Base-by-base conservation (phyloP, 768 basidiomycete genomes). In the Boletus sensibilis region DNA sequence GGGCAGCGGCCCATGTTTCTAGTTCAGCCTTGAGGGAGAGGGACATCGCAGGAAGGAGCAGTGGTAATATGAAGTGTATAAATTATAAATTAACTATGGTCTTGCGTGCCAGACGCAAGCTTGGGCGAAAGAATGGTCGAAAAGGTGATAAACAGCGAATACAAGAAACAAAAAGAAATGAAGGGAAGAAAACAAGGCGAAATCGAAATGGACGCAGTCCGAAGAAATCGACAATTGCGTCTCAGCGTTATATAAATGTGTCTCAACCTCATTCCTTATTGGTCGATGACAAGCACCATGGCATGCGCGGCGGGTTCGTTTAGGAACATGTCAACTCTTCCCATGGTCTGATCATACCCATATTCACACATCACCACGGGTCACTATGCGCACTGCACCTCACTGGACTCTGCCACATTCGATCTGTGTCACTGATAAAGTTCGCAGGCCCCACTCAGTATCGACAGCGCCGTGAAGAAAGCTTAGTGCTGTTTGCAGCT, bases 1-100 rank as follows among this genome's bases (percentile, higher is more conserved):
- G 84, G 55, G 95, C 95, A 38, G 88, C 79, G 14, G 86, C 84
- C 93, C 94, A 96, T 2, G 80, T 86, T 70, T 94, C 90, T 41
- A 98, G 83, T 79, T 87, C 85, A 58, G 80, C 84, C 74, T 85
- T 87, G 69, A 86, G 79, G 57, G 85, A 85, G 41, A 72, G 54
- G 9, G 71, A 60, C 70, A 73, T 61, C 21, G 46, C 5, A 49
- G 64, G 16, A 48, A 55, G 16, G 52, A 61, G n/a, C n/a, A n/a
- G 43, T 16, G 40, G 33, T 34, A n/a, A 25, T 16, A 9, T 42
- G 1, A 21, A n/a, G 29, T 29, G 18, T 20, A 14, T 10, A 18
- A 13, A n/a, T n/a, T 20, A 14, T 10, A 18, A 13, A n/a, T n/a
- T 2, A 14, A 20, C n/a, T n/a, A 41, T 4, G 5, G 12, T 25